Base-by-base conservation (phyloP, 1,139 yeast species). In the Candida albicans region DNA sequence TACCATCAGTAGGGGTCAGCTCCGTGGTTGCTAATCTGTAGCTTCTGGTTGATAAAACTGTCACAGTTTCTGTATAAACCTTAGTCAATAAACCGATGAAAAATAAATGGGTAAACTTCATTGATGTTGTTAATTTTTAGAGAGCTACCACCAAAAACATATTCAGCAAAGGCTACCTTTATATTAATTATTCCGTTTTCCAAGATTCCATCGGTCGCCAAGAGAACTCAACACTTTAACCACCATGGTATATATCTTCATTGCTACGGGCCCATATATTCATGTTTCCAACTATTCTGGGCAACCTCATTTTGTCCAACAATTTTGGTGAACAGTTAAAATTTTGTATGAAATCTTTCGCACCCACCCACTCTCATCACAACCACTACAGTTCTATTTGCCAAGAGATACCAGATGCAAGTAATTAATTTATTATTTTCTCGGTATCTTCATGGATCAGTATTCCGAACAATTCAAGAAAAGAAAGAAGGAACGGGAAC, bases 61-160 rank as follows among this genome's bases (percentile, higher is more conserved):
- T 40, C 10, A 36, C 38, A 13, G 43, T 35, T 29, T 40, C 43
- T 14, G 39, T 25, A n/a, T 13, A 13, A 15, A n/a, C 43, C n/a
- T 13, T 2, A n/a, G 36, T 27, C 6, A 33, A n/a, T 4, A 36
- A 35, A 18, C 27, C 13, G 7, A 39, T 33, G 28, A 40, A 33
- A 13, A 37, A 13, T 2, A 15, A n/a, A n/a, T 22, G 8, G 10
- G 31, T 12, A n/a, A 22, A 22, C 30, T 22, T 29, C 39, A 37
- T 37, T 8, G 37, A 12, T 34, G 22, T 13, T 8, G 9, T 8
- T 12, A 8, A 14, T 14, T 31, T n/a, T 15, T 14, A 13, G 6
- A 18, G 22, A 18, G 5, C 22, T 4, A 18, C 22, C 22, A 18
- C 5, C 22, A 18, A 18, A 18, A 18, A 3, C 3, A 4, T 4